Base-by-base conservation (phyloP, 2,329 filamentous ascomycete species). In the Furcasterigmium furcatum region DNA sequence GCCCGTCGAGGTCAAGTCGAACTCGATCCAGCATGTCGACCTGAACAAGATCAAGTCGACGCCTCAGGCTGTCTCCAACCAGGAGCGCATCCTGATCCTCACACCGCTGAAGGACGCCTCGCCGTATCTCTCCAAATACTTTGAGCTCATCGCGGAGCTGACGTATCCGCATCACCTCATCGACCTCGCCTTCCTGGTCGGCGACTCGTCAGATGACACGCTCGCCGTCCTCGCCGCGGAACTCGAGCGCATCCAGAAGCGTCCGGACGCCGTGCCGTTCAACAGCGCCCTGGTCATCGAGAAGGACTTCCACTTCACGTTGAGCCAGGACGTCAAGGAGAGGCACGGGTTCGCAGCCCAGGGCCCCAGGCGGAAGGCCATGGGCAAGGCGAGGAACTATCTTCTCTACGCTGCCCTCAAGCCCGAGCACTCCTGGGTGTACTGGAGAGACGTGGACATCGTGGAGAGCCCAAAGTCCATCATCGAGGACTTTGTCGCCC, bases 381-480 rank as follows among this genome's bases (percentile, higher is more conserved):
- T 99, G 80, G 94, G 87, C 38, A 84, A 79, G 55, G 94, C 94
- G 22, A 82, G 94, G 56, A 99, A 99, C 66, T 99, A 95, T 66
- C 76, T 99, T 18, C 80, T 99, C 2, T 81, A 84, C 25, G 77
- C 89, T 1, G 86, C 94, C 4, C 64, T 99, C 58, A 95, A 95
- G 72, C 84, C 91, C 0, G 91, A 97, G 50, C 94, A 99, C 64
- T 92, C 91, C 9, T 99, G 94, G 94, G 91, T 97, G 9, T 97
- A 96, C 67, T 99, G 94, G 94, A 83, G 94, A 49, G 94, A 99
- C 64, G 91, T 96, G 41, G 94, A 99, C 66, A 96, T 99, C 57
- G 84, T 88, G 39, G 91, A 99, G 61, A 95, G 87, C 63, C 90
- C 92, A 2, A 78, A 80, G 52, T 85, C 80, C 60, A 95, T 99